Percentiles rank a stretch among this genome's conserved stretches.
These are phyloP conservation scores for Ogataea chonburiensis DNA, from an alignment of 805 yeast genomes.

Conservation along the genomic window DNA sequence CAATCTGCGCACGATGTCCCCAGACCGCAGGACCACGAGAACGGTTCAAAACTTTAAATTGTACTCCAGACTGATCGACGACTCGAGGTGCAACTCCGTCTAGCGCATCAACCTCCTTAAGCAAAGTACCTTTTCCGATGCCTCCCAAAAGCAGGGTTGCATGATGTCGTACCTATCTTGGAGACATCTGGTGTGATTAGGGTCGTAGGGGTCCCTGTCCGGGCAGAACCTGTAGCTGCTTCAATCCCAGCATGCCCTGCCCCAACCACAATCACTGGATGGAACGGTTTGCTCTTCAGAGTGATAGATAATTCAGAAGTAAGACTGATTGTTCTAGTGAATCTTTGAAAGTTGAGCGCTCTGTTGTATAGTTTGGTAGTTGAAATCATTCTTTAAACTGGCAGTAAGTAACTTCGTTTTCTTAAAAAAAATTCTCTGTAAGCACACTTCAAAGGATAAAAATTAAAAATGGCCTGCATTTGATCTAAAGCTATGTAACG, in stretches of 20 bases:
- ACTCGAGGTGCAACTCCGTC: conserved; percentile 88
- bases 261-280: conserved; percentile 85
- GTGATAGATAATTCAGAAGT: conserved; percentile 37
- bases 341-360: not conserved
- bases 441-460: not conserved
- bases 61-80: conserved; percentile 93
- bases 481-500: too few species aligned
- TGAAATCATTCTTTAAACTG: conserved; percentile 1
- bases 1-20: conserved; percentile 98
- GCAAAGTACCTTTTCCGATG: conserved; percentile 91
- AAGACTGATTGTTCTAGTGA: conserved; percentile 24
- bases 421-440: too few species aligned
- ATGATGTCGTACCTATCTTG: conserved; percentile 91
- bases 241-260: conserved; percentile 99
- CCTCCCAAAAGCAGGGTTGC: conserved; percentile 98
- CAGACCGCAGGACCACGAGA: conserved; percentile 96
- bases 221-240: conserved; percentile 91
- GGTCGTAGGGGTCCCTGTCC: conserved; percentile 70
- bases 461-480: too few species aligned
- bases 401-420: too few species aligned
- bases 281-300: conserved; percentile 33
- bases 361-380: not conserved
- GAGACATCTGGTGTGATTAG: conserved; percentile 72
- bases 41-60: conserved; percentile 79
- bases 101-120: conserved; percentile 92